A percentile compares a stretch with the other conserved stretches of the same genome.
Evolutionary conservation across 495 filamentous ascomycete species (phyloP).

Genomic region (Tuber umbilicatum): DNA sequence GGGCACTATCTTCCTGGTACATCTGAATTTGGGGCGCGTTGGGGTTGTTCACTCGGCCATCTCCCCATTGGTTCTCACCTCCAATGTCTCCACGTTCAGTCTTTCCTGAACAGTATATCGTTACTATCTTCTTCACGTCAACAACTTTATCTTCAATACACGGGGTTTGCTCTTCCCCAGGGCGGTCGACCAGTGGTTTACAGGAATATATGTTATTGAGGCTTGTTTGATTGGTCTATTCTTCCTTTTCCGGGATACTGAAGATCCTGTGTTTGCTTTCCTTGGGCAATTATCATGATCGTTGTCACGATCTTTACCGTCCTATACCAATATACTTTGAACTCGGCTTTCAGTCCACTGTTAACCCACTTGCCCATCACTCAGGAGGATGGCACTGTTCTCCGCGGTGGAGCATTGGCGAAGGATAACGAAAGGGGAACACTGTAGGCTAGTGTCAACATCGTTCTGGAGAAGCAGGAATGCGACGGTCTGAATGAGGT

Average conservation of each 20-base stretch:
- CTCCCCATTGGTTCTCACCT: slow-evolving; percentile 81
- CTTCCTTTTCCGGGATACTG: slow-evolving; percentile 65
- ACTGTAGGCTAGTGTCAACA: slow-evolving; percentile 46
- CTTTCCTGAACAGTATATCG: slow-evolving; percentile 94
- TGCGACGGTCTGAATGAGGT: slow-evolving; percentile 46
- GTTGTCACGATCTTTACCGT: slow-evolving; percentile 61
- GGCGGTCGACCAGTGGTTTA: slow-evolving; percentile 94
- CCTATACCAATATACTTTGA: slow-evolving; percentile 76
- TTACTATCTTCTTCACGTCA: slow-evolving; percentile 94
- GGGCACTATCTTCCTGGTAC: slow-evolving; percentile 92
- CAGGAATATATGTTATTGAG: slow-evolving; percentile 91
- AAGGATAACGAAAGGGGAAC: slow-evolving; percentile 62
- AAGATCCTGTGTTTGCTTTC: slow-evolving; percentile 59
- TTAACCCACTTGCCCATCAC: slow-evolving; percentile 90
- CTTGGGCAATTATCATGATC: slow-evolving; percentile 88
- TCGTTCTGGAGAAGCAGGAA: slow-evolving; percentile 51
- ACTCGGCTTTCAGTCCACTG: slow-evolving; percentile 76
- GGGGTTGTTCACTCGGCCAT: slow-evolving; percentile 87
- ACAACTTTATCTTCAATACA: slow-evolving; percentile 82
- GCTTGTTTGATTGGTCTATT: slow-evolving; percentile 84
- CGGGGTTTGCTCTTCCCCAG: slow-evolving; percentile 87
- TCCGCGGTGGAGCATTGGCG: slow-evolving; percentile 80
- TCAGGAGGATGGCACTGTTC: slow-evolving; percentile 85
- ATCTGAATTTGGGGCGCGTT: slow-evolving; percentile 91
- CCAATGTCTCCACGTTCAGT: slow-evolving; percentile 88